phyloP scores from a whole-genome alignment of 2,329 filamentous ascomycete species.

The Aureobasidium leucospermi region DNA sequence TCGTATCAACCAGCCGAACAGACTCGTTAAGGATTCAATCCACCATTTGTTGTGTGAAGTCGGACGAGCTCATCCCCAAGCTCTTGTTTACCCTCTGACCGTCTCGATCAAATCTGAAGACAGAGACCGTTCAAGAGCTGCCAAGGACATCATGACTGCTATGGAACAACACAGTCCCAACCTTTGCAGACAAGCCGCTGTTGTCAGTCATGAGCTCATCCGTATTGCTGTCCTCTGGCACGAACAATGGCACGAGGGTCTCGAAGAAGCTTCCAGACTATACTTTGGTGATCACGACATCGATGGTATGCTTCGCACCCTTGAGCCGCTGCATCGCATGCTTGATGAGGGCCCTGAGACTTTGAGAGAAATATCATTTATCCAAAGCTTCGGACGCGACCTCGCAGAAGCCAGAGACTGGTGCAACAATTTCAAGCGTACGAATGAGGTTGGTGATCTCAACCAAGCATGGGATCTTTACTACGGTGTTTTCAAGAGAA shows the following conservation, averaged over 20 bases:
- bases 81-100: constrained; percentile 91
- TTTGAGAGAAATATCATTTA: constrained; percentile 90
- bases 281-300: constrained; percentile 98
- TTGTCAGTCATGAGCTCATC: constrained; percentile 94
- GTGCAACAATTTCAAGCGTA: constrained; percentile 85
- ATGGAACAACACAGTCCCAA: constrained; percentile 92
- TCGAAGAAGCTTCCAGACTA: constrained; percentile 90
- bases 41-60: constrained; percentile 90
- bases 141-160: constrained; percentile 91
- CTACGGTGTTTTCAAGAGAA: constrained; percentile 95
- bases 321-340: constrained; percentile 85
- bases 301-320: constrained; percentile 88
- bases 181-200: constrained; percentile 88
- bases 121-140: constrained; percentile 75
- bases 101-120: constrained; percentile 97
- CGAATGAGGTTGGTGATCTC: constrained; percentile 85
- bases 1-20: constrained; percentile 92
- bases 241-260: constrained; percentile 95
- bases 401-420: constrained; percentile 91
- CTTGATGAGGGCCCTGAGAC: constrained; percentile 74
- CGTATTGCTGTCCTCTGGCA: constrained; percentile 97
- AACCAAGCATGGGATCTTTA: constrained; percentile 99
- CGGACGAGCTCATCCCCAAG: constrained; percentile 88
- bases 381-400: constrained; percentile 93
- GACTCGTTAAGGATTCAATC: constrained; percentile 78